Evolutionary conservation across 2,329 filamentous ascomycete genomes (phyloP).

Genomic region (Claviceps spartinae): DNA sequence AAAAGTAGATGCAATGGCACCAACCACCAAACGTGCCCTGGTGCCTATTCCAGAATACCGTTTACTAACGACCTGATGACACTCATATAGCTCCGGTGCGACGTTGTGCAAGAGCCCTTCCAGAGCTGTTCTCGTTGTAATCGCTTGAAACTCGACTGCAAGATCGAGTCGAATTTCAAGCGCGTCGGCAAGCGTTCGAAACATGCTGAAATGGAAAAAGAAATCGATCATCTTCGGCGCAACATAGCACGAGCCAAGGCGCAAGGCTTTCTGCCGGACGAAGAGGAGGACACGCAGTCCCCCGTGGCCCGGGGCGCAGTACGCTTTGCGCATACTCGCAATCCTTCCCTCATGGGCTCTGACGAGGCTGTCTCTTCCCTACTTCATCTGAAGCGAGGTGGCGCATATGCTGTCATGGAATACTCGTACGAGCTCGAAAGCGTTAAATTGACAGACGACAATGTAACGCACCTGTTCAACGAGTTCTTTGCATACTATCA

Average conservation of each 20-base stretch:
- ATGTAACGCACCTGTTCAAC: conserved; percentile 51
- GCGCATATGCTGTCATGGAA: conserved; percentile 45
- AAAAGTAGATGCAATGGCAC: background rate
- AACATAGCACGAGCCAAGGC: conserved; percentile 45
- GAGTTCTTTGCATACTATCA: conserved; percentile 68
- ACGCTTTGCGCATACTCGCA: conserved; percentile 44
- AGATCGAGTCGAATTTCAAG: conserved; percentile 82
- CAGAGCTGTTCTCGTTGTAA: conserved; percentile 63
- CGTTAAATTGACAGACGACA: conserved; percentile 49
- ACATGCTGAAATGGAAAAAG: conserved; percentile 76
- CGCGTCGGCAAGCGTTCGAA: conserved; percentile 69
- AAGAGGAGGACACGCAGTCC: conserved; percentile 46
- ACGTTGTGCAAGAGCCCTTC: conserved; percentile 71
- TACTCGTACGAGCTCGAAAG: conserved; percentile 50
- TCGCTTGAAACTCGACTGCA: conserved; percentile 68
- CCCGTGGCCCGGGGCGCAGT: conserved; percentile 38
- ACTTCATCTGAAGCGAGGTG: conserved; percentile 51
- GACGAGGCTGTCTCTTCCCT: conserved; percentile 56
- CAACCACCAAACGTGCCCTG: no score
- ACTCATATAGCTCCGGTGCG: conserved; percentile 56
- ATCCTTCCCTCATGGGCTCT: conserved; percentile 51
- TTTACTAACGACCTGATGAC: background rate
- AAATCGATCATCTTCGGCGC: conserved; percentile 56
- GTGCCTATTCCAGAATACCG: background rate
- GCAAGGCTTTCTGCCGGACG: conserved; percentile 43